phyloP scores from a whole-genome alignment of 2,329 filamentous ascomycete species.

The Diplocarpon mali region DNA sequence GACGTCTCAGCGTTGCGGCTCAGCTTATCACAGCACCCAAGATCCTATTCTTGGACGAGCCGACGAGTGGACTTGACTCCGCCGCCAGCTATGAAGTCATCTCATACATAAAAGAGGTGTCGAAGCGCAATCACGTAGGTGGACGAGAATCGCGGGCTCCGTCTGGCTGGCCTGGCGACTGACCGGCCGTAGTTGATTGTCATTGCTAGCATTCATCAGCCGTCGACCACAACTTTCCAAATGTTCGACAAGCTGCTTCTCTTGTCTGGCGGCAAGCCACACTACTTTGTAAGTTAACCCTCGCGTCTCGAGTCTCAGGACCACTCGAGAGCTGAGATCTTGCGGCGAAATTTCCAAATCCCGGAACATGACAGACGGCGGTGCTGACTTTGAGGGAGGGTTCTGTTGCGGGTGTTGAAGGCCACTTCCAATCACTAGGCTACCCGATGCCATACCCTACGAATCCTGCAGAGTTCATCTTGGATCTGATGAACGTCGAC shows the following conservation, averaged over 20 bases:
- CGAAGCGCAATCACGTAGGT: conserved; percentile 38
- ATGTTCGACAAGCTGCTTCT: conserved; percentile 72
- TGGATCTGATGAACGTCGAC: conserved; percentile 70
- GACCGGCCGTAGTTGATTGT: conserved; percentile 49
- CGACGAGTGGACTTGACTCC: conserved; percentile 75
- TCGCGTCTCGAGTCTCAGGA: too few species aligned
- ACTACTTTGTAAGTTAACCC: conserved; percentile 47
- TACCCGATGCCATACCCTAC: conserved; percentile 55
- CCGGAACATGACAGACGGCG: too few species aligned
- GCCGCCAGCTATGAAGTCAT: conserved; percentile 50
- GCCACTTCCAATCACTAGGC: conserved; percentile 53
- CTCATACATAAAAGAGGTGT: conserved; percentile 43
- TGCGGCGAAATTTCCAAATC: too few species aligned
- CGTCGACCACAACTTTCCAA: conserved; percentile 66
- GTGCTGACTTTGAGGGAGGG: conserved; percentile 24
- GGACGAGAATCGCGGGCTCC: conserved; percentile 62
- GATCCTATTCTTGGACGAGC: conserved; percentile 78
- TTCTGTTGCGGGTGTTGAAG: conserved; percentile 41
- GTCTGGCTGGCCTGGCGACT: conserved; percentile 47
- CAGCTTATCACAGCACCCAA: conserved; percentile 73
- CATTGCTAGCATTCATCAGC: conserved; percentile 77
- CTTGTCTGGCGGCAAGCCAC: conserved; percentile 57
- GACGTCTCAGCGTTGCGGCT: conserved; percentile 66
- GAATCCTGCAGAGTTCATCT: conserved; percentile 71
- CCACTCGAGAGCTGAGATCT: too few species aligned